Evolutionary conservation across 805 yeast genomes (phyloP).

Genomic region (Scheffersomyces amazonensis): DNA sequence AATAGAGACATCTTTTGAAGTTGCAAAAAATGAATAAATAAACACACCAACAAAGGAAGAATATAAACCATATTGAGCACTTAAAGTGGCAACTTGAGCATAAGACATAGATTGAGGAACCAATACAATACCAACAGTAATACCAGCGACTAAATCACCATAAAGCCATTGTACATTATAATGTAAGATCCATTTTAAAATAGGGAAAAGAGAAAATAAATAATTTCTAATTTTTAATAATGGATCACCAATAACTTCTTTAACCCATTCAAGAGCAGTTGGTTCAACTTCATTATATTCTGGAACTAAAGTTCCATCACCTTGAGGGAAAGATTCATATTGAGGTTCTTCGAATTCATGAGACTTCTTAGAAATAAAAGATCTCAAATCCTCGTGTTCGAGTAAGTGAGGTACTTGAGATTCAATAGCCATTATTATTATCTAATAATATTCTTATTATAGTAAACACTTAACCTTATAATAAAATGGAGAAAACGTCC

Average conservation of each 20-base stretch:
- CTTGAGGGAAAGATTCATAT: not conserved
- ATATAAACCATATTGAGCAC: slow-evolving; percentile 83
- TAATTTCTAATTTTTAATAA: slow-evolving; percentile 42
- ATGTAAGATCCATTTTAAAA: slow-evolving; percentile 78
- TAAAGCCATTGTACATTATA: slow-evolving; percentile 79
- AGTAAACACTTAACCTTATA: no score
- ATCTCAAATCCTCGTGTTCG: slow-evolving; percentile 7
- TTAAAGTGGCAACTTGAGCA: slow-evolving; percentile 79
- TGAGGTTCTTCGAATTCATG: slow-evolving; percentile 14
- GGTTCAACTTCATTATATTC: slow-evolving; percentile 33
- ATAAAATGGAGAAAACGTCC: no score
- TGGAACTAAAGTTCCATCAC: slow-evolving; percentile 22
- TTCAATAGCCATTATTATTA: no score
- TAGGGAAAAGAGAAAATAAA: slow-evolving; percentile 68
- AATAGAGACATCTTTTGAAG: slow-evolving; percentile 91
- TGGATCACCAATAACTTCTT: slow-evolving; percentile 35
- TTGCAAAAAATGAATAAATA: slow-evolving; percentile 86
- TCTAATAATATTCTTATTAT: no score
- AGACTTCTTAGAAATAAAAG: slow-evolving; percentile 6
- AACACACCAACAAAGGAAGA: slow-evolving; percentile 91
- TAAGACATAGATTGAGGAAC: slow-evolving; percentile 97
- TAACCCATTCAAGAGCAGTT: slow-evolving; percentile 30
- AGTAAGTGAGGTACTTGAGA: slow-evolving; percentile 21
- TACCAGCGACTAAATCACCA: slow-evolving; percentile 85
- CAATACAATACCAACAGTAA: slow-evolving; percentile 88